Percentiles rank a stretch among this genome's conserved stretches.
These are phyloP conservation scores for Pythium inflatum DNA, from an alignment of 352 stramenopile species.

Conservation along the genomic window DNA sequence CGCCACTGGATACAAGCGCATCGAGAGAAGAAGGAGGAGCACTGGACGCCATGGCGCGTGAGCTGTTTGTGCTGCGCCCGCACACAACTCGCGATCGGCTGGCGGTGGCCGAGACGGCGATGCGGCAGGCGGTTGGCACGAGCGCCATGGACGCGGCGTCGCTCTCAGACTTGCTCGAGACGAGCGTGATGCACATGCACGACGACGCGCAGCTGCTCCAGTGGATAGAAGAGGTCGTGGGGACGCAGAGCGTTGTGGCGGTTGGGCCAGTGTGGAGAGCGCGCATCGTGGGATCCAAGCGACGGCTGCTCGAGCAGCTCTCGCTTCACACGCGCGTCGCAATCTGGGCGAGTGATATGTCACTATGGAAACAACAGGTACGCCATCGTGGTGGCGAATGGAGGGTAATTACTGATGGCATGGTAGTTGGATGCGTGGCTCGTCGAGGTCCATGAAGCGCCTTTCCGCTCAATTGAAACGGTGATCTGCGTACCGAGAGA, in stretches of 20 bases:
- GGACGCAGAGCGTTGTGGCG: not conserved
- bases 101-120: not conserved
- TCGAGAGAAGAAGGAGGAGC: too few relatives aligned
- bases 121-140: not conserved
- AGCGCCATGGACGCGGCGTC: not conserved
- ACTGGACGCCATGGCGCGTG: conserved; percentile 8
- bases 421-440: conserved; percentile 29
- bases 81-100: conserved; percentile 2
- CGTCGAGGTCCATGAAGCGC: conserved; percentile 13
- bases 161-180: conserved; percentile 14
- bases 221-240: not conserved
- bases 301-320: conserved; percentile 18
- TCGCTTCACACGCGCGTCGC: conserved; percentile 1
- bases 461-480: conserved; percentile 4
- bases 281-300: too few relatives aligned
- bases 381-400: too few relatives aligned
- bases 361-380: conserved; percentile 22
- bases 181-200: not conserved
- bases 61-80: conserved; percentile 12
- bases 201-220: conserved; percentile 11
- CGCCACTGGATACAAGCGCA: too few relatives aligned
- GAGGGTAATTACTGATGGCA: too few relatives aligned
- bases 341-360: conserved; percentile 23
- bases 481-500: not conserved
- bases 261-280: not conserved